Evolutionary conservation across 2,329 filamentous ascomycete genomes (phyloP), one percentile per base, ranked within the genome.

Genomic region (Parastagonospora avenae): DNA sequence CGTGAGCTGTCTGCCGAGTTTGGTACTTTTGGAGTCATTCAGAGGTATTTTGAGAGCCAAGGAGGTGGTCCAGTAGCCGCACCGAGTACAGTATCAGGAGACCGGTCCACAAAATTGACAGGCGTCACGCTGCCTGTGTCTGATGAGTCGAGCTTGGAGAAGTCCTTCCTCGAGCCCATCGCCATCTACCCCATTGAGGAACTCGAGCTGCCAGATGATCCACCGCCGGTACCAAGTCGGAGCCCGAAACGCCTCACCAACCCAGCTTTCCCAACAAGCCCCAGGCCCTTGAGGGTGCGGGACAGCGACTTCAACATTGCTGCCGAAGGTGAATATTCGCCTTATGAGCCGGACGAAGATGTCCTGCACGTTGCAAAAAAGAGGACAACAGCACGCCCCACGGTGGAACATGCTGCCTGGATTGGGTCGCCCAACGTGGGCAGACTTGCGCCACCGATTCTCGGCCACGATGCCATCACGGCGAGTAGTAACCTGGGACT

Each of bases 361-460:
- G 42, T 38, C 31, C 42, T 62, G 35, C 35, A 50, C 15, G 33
- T 57, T 36, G 39, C 50, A 12, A 55, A 59, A 39, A 46, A 60
- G 44, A 54, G 57, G 24, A 40, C 28, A 9, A 42, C 41, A 31
- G 40, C 31, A 42, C 39, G 41, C 37, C 27, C 30, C 12, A 48
- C 35, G 10, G 42, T 59, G 16, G 54, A 48, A 50, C 58, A 62
- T 19, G 46, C 62, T 38, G 57, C 53, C 4, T 51, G 44, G 44
- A 54, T 54, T 19, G 64, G 56, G 8, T 62, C 60, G n/a, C 48
- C 62, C 2, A 54, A 52, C 14, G 36, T 62, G 15, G 64, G 65
- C 39, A 53, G 62, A 32, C 57, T 70, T 52, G 69, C 69, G 24
- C 69, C 69, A 41, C 66, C 64, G 8, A 71, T 72, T n/a, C 62